Evolutionary conservation across 805 yeast genomes (phyloP).

Genomic region (Saccharomycopsis sp.): DNA sequence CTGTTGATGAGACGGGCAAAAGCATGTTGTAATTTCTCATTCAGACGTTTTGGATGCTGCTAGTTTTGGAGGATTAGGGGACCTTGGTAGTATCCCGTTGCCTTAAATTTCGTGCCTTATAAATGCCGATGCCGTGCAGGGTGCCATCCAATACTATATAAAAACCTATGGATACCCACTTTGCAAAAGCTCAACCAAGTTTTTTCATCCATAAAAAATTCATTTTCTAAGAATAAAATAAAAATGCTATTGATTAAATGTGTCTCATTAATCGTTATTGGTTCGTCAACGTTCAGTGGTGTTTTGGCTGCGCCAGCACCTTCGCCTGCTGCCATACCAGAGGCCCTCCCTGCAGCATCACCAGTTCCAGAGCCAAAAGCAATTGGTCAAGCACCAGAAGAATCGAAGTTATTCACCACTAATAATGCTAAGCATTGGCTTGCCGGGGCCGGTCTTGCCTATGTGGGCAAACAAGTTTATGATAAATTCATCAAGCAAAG

Average conservation of each 20-base stretch:
- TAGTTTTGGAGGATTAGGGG: neutral
- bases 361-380: neutral
- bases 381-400: neutral
- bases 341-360: neutral
- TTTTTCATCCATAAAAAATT: neutral
- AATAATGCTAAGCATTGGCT: neutral
- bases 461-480: neutral
- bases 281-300: neutral
- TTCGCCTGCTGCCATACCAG: neutral
- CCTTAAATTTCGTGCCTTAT: neutral
- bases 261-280: neutral
- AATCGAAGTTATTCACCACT: neutral
- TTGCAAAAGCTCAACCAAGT: neutral
- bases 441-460: neutral
- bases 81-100: neutral
- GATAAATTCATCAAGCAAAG: neutral
- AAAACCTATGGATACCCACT: neutral
- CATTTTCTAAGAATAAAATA: neutral
- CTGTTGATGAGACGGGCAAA: no score
- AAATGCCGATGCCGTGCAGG: neutral
- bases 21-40: no score
- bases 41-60: neutral
- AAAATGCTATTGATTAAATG: slow-evolving; percentile 1
- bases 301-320: neutral
- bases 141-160: no score